Evolutionary conservation across 2,329 filamentous ascomycete genomes (phyloP), one percentile per base, ranked within the genome.

Genomic region (Clonostachys rhizophaga): DNA sequence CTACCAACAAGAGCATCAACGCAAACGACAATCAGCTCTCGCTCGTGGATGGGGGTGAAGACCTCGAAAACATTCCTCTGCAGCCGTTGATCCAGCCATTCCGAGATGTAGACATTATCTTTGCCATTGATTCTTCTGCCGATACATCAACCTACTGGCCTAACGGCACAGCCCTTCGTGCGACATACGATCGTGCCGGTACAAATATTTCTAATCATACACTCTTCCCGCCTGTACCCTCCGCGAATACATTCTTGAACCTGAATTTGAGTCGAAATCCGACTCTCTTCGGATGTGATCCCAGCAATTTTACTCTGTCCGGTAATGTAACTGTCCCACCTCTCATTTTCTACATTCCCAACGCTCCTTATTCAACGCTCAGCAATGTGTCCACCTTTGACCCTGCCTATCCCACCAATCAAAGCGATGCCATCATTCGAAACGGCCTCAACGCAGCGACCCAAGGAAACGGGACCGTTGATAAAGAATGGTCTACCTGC

Each of bases 361-460:
- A 94, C 61, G 70, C 83, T 5, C 89, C 89, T 0, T 95, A 91
- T 65, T 78, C 82, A 14, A 78, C 75, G 56, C 66, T 74, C 52
- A 86, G 82, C 61, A 96, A 96, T 68, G 74, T 84, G 3, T 85
- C 84, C 1, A 95, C 90, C 17, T 90, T 86, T 61, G 72, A 81
- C 48, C 70, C 81, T 5, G 65, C 67, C 12, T 91, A 90, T 72
- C 73, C 75, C 14, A 68, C 79, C 56, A 65, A 58, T 2, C 66
- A 89, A 62, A 84, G 90, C 49, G 78, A 95, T 63, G 72, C 75
- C 37, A 87, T 94, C 57, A 87, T 96, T 55, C 62, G 75, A 46
- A 96, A 96, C 65, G 91, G 88, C 11, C 91, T 87, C 65, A 78
- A 91, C 56, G 79, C 84, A 30, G 90, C 79, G 2, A 95, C 89